A percentile compares a stretch with the other conserved stretches of the same genome.
Evolutionary conservation across 768 basidiomycete species (phyloP).

Genomic region (Panaeolus cyanescens): DNA sequence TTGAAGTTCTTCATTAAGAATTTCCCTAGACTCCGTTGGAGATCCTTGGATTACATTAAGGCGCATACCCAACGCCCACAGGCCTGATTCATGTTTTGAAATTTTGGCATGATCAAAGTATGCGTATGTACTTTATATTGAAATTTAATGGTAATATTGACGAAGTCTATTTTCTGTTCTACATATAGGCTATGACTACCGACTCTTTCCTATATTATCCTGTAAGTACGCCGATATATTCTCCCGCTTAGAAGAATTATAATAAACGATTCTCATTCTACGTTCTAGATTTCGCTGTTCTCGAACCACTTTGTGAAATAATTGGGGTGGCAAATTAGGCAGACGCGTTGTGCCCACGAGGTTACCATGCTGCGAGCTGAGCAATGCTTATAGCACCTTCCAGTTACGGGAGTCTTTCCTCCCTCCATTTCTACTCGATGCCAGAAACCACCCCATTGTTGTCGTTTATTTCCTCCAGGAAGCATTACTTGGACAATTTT

Average conservation of each 20-base stretch:
- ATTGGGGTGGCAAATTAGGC: not conserved
- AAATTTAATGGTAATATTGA: too few species aligned
- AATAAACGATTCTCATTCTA: too few species aligned
- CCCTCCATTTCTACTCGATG: not conserved
- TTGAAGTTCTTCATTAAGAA: conserved; percentile 23
- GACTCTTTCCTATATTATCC: too few species aligned
- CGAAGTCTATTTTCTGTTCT: too few species aligned
- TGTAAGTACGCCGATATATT: too few species aligned
- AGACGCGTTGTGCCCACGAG: not conserved
- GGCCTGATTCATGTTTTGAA: not conserved
- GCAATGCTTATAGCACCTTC: not conserved
- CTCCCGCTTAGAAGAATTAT: not conserved
- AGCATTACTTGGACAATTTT: conserved; percentile 26
- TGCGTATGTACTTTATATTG: too few species aligned
- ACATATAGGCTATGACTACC: too few species aligned
- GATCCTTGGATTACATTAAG: conserved; percentile 13
- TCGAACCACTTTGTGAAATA: not conserved
- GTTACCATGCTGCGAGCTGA: not conserved
- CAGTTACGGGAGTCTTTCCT: not conserved
- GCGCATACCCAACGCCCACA: conserved; percentile 4
- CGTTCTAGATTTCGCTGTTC: not conserved
- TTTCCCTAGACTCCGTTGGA: conserved; percentile 17
- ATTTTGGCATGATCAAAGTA: too few species aligned
- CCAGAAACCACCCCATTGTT: conserved; percentile 7
- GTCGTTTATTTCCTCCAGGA: conserved; percentile 3